phyloP scores from a whole-genome alignment of 768 basidiomycete species.

The Tulasnella sp. region DNA sequence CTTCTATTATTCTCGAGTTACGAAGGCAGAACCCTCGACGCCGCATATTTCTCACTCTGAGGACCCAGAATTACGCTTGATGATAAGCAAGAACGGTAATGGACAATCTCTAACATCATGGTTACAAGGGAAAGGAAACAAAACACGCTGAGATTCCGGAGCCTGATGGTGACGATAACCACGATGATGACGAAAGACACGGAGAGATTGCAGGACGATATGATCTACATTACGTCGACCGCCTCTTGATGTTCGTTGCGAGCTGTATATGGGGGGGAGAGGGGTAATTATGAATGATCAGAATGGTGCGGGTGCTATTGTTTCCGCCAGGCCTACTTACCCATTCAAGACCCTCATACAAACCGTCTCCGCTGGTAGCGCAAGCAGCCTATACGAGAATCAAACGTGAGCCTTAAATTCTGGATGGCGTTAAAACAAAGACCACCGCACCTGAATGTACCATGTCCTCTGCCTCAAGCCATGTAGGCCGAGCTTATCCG shows the following conservation, averaged over 20 bases:
- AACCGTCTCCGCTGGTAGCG: constrained; percentile 95
- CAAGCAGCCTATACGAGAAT: constrained; percentile 68
- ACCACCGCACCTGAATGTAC: constrained; percentile 75
- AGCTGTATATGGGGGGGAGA: too few relatives aligned
- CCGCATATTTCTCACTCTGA: too few relatives aligned
- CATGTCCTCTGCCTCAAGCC: constrained; percentile 94
- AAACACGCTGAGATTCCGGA: neutral
- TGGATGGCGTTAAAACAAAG: constrained; percentile 7
- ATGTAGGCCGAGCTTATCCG: constrained; percentile 98
- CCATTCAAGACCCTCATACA: constrained; percentile 99
- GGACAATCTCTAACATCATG: too few relatives aligned
- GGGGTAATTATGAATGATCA: neutral
- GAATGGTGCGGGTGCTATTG: neutral
- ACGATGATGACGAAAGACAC: neutral
- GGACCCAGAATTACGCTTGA: neutral
- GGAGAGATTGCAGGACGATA: neutral
- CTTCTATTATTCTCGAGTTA: too few relatives aligned
- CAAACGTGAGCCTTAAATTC: constrained; percentile 10
- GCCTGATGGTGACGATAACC: neutral
- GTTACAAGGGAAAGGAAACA: neutral
- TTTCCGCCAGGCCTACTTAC: constrained; percentile 20
- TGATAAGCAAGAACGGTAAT: too few relatives aligned
- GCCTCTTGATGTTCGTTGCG: constrained; percentile 81
- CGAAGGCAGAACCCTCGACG: too few relatives aligned
- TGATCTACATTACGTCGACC: constrained; percentile 41